Conservation (phyloP, 2,329 filamentous ascomycete species). For the Aspergillus jensenii region DNA sequence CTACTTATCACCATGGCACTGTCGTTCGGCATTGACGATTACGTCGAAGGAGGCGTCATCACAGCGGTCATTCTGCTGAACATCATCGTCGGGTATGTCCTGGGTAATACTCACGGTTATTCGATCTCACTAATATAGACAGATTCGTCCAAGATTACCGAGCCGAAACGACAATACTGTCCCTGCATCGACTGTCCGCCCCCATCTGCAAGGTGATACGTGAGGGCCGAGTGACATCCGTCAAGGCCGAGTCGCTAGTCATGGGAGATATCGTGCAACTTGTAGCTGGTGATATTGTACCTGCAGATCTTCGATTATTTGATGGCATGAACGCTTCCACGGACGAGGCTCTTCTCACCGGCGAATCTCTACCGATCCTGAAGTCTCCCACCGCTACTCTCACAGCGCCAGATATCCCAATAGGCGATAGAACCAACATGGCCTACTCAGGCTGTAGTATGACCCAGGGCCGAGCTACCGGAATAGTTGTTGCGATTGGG, state of each 20-base stretch:
- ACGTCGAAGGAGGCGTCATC: slow-evolving; percentile 60
- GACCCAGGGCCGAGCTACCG: slow-evolving; percentile 59
- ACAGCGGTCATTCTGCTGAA: slow-evolving; percentile 60
- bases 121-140: not conserved
- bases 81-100: slow-evolving; percentile 51
- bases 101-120: not conserved
- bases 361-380: slow-evolving; percentile 59
- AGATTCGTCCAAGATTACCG: slow-evolving; percentile 59
- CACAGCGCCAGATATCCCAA: slow-evolving; percentile 28
- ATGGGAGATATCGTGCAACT: slow-evolving; percentile 57
- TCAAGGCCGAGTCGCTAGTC: slow-evolving; percentile 58
- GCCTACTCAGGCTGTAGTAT: slow-evolving; percentile 62
- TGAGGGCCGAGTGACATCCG: slow-evolving; percentile 52
- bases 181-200: slow-evolving; percentile 56
- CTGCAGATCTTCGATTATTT: slow-evolving; percentile 56
- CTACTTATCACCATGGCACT: slow-evolving; percentile 72
- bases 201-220: slow-evolving; percentile 58
- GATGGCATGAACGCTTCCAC: slow-evolving; percentile 70
- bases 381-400: slow-evolving; percentile 45
- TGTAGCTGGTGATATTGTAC: slow-evolving; percentile 58
- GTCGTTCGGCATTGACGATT: slow-evolving; percentile 56
- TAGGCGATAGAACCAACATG: slow-evolving; percentile 61
- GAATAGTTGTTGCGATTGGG: slow-evolving; percentile 59
- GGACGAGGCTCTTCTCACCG: slow-evolving; percentile 65
- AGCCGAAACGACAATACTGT: slow-evolving; percentile 61